Evolutionary conservation across 2,329 filamentous ascomycete species (phyloP), one percentile per base, ranked within the genome.

Genomic region (Seiridium cupressi): DNA sequence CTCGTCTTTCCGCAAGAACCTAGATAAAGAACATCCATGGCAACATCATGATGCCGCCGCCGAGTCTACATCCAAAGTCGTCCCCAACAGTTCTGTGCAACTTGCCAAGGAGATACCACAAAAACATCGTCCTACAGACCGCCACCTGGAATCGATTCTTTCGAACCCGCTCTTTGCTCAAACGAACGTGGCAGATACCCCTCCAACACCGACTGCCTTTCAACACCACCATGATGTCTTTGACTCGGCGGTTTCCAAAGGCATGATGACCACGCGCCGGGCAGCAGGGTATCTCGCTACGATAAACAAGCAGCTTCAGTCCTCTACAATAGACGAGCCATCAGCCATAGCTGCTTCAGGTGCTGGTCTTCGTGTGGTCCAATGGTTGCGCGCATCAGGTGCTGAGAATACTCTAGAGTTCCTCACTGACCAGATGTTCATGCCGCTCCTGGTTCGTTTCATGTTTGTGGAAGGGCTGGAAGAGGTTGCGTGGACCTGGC

Each of bases 11-110:
- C 79, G 84, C 56, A 78, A 78, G 58, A 81, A 85, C 36, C 80
- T 87, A n/a, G 83, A 86, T 65, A 77, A 74, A 48, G 84, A 87
- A 67, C 81, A 87, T 66, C 83, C 83, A 61, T 79, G 74, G 67
- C 68, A 75, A 36, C 63, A 72, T 13, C 69, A 73, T 11, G 68
- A 76, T 7, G 63, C 57, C 55, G 35, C 42, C 55, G 38, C 61
- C 26, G 35, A 64, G 31, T 57, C 62, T 7, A 31, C 67, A 31
- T 51, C 56, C 35, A 35, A 64, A 46, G 57, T 44, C 60, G 55
- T 66, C 26, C 34, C n/a, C 7, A 31, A 35, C 26, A 31, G 5
- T 7, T 18, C 51, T 6, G 5, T 55, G 7, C 57, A n/a, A 18
- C n/a, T 36, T 36, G 49, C 35, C 49, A 58, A 31, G 9, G 53